Conservation (phyloP, 805 yeast species). For the Dipodascus albidus region DNA sequence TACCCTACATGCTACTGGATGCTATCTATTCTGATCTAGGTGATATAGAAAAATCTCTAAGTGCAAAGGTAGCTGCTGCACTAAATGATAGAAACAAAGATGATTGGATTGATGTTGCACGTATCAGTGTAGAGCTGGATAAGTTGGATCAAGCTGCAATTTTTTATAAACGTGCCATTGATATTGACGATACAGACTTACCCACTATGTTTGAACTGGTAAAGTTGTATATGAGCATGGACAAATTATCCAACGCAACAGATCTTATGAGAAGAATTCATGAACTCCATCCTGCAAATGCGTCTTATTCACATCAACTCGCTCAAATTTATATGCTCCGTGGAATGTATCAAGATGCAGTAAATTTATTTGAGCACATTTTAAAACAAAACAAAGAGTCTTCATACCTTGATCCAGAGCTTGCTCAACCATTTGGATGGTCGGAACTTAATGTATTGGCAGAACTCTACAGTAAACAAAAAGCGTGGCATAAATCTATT, state of each 20-base stretch:
- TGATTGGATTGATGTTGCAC: conserved; percentile 84
- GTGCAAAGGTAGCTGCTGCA: conserved; percentile 44
- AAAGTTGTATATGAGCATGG: conserved; percentile 20
- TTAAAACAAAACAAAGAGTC: conserved; percentile 45
- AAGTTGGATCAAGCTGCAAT: conserved; percentile 39
- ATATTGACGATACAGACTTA: conserved; percentile 74
- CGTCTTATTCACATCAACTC: conserved; percentile 5
- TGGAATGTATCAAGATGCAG: conserved; percentile 60
- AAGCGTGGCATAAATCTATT: conserved; percentile 53
- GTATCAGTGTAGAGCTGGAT: conserved; percentile 61
- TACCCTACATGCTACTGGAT: conserved; percentile 22
- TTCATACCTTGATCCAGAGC: conserved; percentile 20
- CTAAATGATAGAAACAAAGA: conserved; percentile 67
- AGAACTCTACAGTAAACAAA: conserved; percentile 65
- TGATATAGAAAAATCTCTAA: conserved; percentile 25
- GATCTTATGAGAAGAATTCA: conserved; percentile 15
- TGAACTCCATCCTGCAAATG: conserved; percentile 6
- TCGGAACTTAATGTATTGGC: conserved; percentile 75
- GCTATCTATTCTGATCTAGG: conserved; percentile 38
- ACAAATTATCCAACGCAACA: conserved; percentile 19
- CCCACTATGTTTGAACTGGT: conserved; percentile 71
- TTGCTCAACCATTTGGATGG: conserved; percentile 53
- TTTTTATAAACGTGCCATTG: conserved; percentile 73
- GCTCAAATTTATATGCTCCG: conserved; percentile 32
- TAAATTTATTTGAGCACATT: conserved; percentile 52